Base-by-base conservation (phyloP, 176 grass and related monocot species). In the Oryza brachyantha region DNA sequence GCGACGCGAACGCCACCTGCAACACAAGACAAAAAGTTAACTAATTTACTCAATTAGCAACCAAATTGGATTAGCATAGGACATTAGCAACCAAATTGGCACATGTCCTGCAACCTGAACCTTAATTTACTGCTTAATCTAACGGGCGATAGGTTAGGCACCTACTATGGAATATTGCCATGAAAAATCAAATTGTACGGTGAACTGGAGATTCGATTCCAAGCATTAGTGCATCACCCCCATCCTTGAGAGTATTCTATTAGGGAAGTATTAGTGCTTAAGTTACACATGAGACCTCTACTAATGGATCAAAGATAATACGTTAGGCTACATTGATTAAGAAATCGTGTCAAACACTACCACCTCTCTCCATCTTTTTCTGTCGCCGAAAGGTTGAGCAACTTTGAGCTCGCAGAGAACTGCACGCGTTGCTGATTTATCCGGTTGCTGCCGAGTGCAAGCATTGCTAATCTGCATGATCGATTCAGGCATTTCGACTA, bases 1-100 rank as follows among this genome's bases (percentile, higher is more conserved):
- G 81, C 69, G 89, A 81, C 19, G 85, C 64, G 28, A 79, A 75
- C 4, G 74, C 37, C 0, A 66, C 83, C 93, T 93, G 64, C 72
- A 61, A 24, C 7, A 0, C 76, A 4, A 46, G 55, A 32, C 1
- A 77, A 72, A 41, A 64, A 38, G 31, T 22, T 38, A 29, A 81
- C 78, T 54, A 64, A 31, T 48, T 40, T 29, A 45, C 55, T 76
- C 68, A 3, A 70, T 63, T 74, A 64, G 25, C 10, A 70, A 41
- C 13, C 74, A 41, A 79, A 25, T 55, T 64, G 43, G 27, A 68
- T 43, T 62, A 36, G 29, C 22, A 29, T 25, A 73, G 21, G 36
- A 80, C 65, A 63, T 52, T 32, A 55, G 59, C 62, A 32, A 32
- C 31, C 31, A 32, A 32, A 32, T 32, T 29, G 73, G 24, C 25